phyloP scores from a whole-genome alignment of 148 eudicot species.

The Vaccinium macrocarpon region DNA sequence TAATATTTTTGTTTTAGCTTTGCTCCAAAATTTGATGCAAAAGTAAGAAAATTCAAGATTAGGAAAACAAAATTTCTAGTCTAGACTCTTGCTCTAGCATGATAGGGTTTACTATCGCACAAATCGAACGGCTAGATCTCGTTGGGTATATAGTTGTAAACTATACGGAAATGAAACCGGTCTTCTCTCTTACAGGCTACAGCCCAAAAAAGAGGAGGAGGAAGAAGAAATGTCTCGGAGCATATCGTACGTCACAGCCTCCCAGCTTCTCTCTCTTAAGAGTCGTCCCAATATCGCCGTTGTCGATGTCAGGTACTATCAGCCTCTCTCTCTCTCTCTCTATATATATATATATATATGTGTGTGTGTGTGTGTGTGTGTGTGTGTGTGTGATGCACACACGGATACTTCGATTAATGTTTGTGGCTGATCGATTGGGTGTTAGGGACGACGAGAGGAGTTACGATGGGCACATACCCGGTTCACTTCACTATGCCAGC shows the following conservation, averaged over 20 bases:
- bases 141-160: neutral
- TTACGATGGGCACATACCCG: constrained; percentile 89
- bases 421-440: neutral
- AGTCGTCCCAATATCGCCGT: constrained; percentile 74
- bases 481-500: constrained; percentile 80
- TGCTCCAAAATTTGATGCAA: too few species aligned
- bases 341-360: too few species aligned
- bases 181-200: neutral
- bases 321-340: neutral
- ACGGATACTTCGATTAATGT: neutral
- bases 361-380: too few species aligned
- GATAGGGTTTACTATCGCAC: neutral
- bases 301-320: constrained; percentile 75
- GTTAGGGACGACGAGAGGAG: constrained; percentile 82
- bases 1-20: too few species aligned
- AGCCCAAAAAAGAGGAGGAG: neutral
- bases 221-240: constrained; percentile 41
- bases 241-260: constrained; percentile 71
- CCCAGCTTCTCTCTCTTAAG: constrained; percentile 74
- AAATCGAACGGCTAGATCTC: neutral
- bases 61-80: too few species aligned
- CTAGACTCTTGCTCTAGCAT: too few species aligned
- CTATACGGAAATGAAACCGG: too few species aligned
- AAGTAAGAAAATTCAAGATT: too few species aligned
- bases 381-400: too few species aligned